Base-by-base conservation (phyloP, 768 basidiomycete species). In the Lactarius indigo region DNA sequence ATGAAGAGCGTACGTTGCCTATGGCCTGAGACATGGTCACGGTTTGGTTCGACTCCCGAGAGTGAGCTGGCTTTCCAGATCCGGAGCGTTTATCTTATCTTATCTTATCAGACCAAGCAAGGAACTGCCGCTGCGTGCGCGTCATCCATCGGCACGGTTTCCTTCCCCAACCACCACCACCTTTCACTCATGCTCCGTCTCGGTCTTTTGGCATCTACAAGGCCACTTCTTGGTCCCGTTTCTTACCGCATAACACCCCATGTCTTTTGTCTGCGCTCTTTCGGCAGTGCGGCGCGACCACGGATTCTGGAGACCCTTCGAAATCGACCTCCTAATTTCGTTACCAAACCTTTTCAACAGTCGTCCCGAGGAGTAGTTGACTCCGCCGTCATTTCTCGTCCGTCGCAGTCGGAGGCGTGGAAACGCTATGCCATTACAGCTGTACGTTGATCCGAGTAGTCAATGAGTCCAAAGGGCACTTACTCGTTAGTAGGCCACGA, bases 21-120 rank as follows among this genome's bases (percentile, higher is more conserved):
- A 92, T 81, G 57, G 84, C 85, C 77, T 93, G 91, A 56, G 92
- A 93, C 91, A 93, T 93, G 56, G 33, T 57, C 23, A 37, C 15
- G 26, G 62, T 42, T 26, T 42, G 7, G 20, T 61, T 50, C 15
- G 26, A 52, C 50, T 26, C 10, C 50, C 23, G 26, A 23, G 44
- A 26, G 26, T 39, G 37, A 54, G 44, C 57, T 50, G 42, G 47
- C 57, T 4, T 1, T 18, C 28, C 20, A 23, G 31, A 39, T 37
- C 26, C 50, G 35, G 7, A 47, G 42, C 30, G 12, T 44, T 35
- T 8, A 67, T 67, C 61, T 67, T 59, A 67, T 67, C 61, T 67
- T 59, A 67, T 67, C 66, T 67, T 63, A 67, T 67, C 61, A 9
- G 9, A 26, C 9, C 28, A 7, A 33, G 20, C 10, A 33, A 2